Conservation (phyloP, 768 basidiomycete genomes). For the Clitopilus passeckerianus region DNA sequence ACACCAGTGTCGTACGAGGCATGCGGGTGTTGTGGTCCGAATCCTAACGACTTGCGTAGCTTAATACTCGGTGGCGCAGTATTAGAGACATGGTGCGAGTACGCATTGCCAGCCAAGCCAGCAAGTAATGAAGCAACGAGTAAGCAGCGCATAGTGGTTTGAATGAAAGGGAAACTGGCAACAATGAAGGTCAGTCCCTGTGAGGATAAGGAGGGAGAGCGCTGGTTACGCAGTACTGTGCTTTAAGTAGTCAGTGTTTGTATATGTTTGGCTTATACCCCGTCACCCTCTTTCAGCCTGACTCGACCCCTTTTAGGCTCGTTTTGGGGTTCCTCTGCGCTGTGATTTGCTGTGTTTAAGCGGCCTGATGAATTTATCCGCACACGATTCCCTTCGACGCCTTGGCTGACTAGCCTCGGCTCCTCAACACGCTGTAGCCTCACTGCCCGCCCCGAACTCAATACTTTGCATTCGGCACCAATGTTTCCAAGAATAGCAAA, state of each 20-base stretch:
- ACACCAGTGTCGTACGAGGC: conserved; percentile 55
- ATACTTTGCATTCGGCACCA: neutral
- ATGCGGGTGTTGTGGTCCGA: conserved; percentile 78
- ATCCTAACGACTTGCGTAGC: conserved; percentile 81
- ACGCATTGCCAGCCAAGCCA: conserved; percentile 51
- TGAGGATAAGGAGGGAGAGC: conserved; percentile 9
- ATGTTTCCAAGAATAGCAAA: neutral
- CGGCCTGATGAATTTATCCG: neutral
- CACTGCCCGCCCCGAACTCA: neutral
- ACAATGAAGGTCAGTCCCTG: neutral
- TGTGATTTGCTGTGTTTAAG: neutral
- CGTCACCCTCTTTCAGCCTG: conserved; percentile 2
- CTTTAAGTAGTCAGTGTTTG: conserved; percentile 16
- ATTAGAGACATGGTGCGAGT: conserved; percentile 35
- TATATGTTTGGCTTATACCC: conserved; percentile 10
- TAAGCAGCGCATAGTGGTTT: conserved; percentile 52
- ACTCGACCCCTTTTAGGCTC: conserved; percentile 2
- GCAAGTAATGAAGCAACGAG: conserved; percentile 54
- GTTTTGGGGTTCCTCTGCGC: neutral
- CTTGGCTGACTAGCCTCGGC: neutral
- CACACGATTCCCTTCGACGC: neutral
- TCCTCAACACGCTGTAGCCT: neutral
- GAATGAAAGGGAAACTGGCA: neutral
- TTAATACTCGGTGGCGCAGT: conserved; percentile 23
- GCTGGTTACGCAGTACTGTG: conserved; percentile 6